Base-by-base conservation (phyloP, 805 yeast genomes). In the Pichia eremophila region DNA sequence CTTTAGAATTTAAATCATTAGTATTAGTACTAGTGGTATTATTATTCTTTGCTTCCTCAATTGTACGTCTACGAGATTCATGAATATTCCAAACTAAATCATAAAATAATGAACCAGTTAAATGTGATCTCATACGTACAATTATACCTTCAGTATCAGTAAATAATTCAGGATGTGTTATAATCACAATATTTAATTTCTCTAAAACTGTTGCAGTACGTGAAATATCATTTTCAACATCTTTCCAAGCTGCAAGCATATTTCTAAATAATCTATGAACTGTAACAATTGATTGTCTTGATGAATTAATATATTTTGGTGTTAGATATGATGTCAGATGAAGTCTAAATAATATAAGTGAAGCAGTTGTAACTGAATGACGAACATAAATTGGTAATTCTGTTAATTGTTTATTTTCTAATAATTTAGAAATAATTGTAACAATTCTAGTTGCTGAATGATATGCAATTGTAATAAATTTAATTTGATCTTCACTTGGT, bases 61-160 rank as follows among this genome's bases (percentile, higher is more conserved):
- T 57, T 36, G 76, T 73, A 46, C 95, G 70, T 61, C 96, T 72
- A 61, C 95, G 73, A 0, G 96, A 96, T 60, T 90, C 97, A 64
- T 90, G 97, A 43, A 90, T 83, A 62, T 95, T 85, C 89, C 95
- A 89, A 12, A 90, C 91, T 45, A 90, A 71, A 64, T 90, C 97
- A 61, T 90, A 90, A 57, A 90, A 90, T 45, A 90, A 65, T 0
- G 96, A 88, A 1, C 93, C 95, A 0, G 96, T 85, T 55, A 90
- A 71, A 64, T 90, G 97, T 0, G 95, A 86, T 58, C 97, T 75
- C 95, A 90, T 90, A 49, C 90, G 73, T 3, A 85, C 77, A 43
- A 90, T 85, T 31, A 90, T 85, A 3, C 85, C 83, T 49, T 78
- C 80, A 3, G 81, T 73, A 6, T 47, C 48, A n/a, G 45, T 49